Evolutionary conservation across 2,329 filamentous ascomycete genomes (phyloP).

Genomic region (Colletotrichum zoysiae): DNA sequence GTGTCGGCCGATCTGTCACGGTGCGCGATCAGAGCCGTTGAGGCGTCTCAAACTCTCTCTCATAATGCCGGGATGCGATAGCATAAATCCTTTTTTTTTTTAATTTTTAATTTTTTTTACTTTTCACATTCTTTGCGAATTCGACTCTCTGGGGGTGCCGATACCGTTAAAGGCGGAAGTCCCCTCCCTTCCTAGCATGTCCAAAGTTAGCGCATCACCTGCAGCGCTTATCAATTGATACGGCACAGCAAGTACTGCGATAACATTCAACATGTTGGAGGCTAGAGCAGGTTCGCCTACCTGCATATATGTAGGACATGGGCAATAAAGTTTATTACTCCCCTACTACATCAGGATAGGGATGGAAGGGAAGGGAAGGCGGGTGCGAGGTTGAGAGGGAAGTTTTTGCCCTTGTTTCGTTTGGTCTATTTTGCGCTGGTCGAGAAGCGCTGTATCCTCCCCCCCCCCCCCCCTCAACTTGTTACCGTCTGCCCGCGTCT

Average conservation of each 20-base stretch:
- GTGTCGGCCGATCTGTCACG: slow-evolving; percentile 17
- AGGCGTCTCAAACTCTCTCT: slow-evolving; percentile 12
- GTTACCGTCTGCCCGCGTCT: slow-evolving; percentile 2
- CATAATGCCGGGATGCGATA: background rate
- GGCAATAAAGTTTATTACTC: background rate
- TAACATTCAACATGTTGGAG: too few relatives aligned
- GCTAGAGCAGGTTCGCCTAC: background rate
- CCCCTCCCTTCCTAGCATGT: too few relatives aligned
- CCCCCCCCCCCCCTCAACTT: background rate
- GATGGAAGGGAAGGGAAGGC: too few relatives aligned
- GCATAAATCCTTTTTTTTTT: background rate
- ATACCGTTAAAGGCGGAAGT: slow-evolving; percentile 3
- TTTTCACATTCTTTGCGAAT: too few relatives aligned
- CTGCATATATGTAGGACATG: background rate
- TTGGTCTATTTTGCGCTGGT: slow-evolving; percentile 11
- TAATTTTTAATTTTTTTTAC: too few relatives aligned
- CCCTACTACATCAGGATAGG: background rate
- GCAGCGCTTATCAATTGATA: too few relatives aligned
- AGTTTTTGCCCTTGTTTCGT: slow-evolving; percentile 42
- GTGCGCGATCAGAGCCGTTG: slow-evolving; percentile 22
- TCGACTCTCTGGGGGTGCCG: background rate
- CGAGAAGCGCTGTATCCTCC: background rate
- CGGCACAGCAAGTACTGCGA: too few relatives aligned
- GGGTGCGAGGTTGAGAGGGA: background rate
- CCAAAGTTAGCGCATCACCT: too few relatives aligned